phyloP scores from a whole-genome alignment of 148 eudicot genomes.

The Rheum nobile region DNA sequence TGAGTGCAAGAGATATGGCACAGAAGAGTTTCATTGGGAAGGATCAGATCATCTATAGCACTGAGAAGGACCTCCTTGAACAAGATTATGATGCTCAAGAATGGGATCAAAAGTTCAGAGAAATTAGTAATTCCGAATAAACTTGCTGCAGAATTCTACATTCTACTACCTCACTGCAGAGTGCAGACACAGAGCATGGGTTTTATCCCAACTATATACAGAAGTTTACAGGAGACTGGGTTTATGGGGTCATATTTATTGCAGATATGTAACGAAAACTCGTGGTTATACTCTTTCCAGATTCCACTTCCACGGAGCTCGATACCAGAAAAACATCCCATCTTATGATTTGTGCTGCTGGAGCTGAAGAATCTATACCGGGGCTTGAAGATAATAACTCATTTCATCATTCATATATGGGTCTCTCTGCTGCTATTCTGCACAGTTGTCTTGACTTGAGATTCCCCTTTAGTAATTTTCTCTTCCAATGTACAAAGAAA shows the following conservation, averaged over 20 bases:
- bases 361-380: not conserved
- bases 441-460: not conserved
- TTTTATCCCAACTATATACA: not conserved
- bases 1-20: slow-evolving; percentile 94
- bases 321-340: not conserved
- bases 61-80: slow-evolving; percentile 63
- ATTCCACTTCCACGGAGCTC: not conserved
- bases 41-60: slow-evolving; percentile 79
- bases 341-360: not conserved
- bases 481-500: not conserved
- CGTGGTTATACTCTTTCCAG: not conserved
- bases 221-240: not conserved
- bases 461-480: not conserved
- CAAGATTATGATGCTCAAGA: slow-evolving; percentile 74
- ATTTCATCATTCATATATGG: not conserved
- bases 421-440: not conserved
- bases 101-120: slow-evolving; percentile 70
- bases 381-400: not conserved
- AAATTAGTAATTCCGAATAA: slow-evolving; percentile 17
- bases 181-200: not conserved
- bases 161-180: not conserved
- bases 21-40: slow-evolving; percentile 70
- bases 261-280: not conserved
- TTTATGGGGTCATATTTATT: not conserved
- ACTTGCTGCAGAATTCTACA: not conserved